Evolutionary conservation across 805 yeast genomes (phyloP).

Genomic region (Metschnikowia shivogae): DNA sequence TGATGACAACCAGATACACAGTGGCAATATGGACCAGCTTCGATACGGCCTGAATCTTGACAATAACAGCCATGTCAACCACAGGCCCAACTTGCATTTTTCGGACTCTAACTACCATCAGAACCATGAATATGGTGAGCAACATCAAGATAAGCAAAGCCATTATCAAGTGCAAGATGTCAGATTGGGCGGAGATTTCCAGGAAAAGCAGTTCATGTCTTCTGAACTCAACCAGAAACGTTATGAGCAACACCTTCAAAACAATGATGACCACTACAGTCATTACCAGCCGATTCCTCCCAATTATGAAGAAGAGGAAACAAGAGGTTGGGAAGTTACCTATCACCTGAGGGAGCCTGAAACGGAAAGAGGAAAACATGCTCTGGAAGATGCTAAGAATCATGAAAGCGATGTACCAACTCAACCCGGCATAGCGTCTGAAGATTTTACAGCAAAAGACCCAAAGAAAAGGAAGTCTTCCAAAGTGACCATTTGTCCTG

Average conservation of each 20-base stretch:
- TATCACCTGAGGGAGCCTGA: background rate
- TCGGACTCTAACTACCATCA: background rate
- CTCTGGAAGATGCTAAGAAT: background rate
- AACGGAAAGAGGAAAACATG: background rate
- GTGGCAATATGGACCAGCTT: background rate
- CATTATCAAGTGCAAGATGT: background rate
- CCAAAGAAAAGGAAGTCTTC: slow-evolving; percentile 25
- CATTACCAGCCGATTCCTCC: background rate
- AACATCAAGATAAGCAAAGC: slow-evolving; percentile 3
- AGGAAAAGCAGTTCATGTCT: background rate
- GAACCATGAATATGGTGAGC: background rate
- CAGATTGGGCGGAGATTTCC: background rate
- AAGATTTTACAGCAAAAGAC: slow-evolving; percentile 1
- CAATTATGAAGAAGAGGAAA: slow-evolving; percentile 1
- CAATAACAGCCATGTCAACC: background rate
- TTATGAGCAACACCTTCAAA: background rate
- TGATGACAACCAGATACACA: slow-evolving; percentile 3
- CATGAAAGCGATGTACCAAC: background rate
- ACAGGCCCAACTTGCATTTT: background rate
- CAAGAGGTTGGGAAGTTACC: slow-evolving; percentile 1
- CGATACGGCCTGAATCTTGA: background rate
- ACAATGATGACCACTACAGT: background rate
- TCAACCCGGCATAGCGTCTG: background rate
- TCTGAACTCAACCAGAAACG: background rate
- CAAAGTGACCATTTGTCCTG: slow-evolving; percentile 36